phyloP scores from a whole-genome alignment of 805 yeast genomes.

The Myxozyma neglecta region DNA sequence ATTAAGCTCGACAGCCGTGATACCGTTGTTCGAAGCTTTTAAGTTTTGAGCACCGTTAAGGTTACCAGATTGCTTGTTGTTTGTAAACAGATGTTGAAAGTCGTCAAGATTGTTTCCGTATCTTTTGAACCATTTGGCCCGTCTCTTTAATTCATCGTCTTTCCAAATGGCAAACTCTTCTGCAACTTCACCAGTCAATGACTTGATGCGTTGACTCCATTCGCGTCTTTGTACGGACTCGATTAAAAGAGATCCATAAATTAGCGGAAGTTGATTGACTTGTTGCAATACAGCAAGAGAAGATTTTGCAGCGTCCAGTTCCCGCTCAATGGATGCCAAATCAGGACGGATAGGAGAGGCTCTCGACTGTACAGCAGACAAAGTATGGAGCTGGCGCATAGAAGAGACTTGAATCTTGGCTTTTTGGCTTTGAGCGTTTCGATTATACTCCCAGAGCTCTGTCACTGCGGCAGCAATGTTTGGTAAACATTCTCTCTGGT shows the following conservation, averaged over 20 bases:
- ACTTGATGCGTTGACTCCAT: constrained; percentile 35
- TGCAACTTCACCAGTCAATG: constrained; percentile 37
- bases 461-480: constrained; percentile 30
- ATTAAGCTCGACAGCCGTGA: constrained; percentile 33
- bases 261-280: constrained; percentile 42
- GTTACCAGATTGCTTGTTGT: constrained; percentile 4
- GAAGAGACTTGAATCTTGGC: constrained; percentile 22
- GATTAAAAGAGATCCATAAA: constrained; percentile 42
- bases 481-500: constrained; percentile 38
- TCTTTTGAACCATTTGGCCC: constrained; percentile 63
- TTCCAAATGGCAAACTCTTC: constrained; percentile 60
- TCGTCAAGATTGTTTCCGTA: constrained; percentile 46
- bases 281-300: constrained; percentile 38
- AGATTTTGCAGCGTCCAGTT: constrained; percentile 36
- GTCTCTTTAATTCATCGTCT: constrained; percentile 55
- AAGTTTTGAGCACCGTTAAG: constrained; percentile 14
- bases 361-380: constrained; percentile 36
- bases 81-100: constrained; percentile 16
- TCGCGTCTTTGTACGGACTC: constrained; percentile 40
- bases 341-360: constrained; percentile 36
- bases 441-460: constrained; percentile 31
- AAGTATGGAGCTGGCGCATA: constrained; percentile 21
- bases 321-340: constrained; percentile 32
- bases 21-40: constrained; percentile 24
- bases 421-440: constrained; percentile 29